Percentiles rank a stretch among this genome's conserved stretches.
These are phyloP conservation scores for Nitzschia sp. DNA, from an alignment of 108 stramenopile genomes.

Conservation along the genomic window DNA sequence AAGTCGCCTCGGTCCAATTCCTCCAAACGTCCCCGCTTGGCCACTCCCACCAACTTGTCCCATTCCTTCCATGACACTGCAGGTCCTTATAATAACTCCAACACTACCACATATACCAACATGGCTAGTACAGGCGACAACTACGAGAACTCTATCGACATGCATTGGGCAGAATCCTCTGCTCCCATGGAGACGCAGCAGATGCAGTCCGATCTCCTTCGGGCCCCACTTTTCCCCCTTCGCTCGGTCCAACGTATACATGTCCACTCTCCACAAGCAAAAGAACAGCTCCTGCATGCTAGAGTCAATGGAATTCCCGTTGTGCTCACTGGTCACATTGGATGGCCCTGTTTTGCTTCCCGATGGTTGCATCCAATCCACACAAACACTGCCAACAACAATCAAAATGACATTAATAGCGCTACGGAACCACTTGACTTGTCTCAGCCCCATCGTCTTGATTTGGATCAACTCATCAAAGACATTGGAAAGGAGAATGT, in stretches of 20 bases:
- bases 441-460: conserved; percentile 40
- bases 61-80: too few species aligned
- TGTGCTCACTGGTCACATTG: conserved; percentile 64
- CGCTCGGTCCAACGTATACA: conserved; percentile 56
- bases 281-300: conserved; percentile 52
- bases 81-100: too few species aligned
- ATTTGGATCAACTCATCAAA: conserved; percentile 53
- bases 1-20: too few species aligned
- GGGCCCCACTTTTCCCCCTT: conserved; percentile 27
- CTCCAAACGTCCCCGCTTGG: too few species aligned
- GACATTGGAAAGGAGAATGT: conserved; percentile 75
- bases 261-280: conserved; percentile 47
- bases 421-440: conserved; percentile 23
- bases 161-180: too few species aligned
- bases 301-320: conserved; percentile 67
- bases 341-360: conserved; percentile 75
- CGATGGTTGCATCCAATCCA: conserved; percentile 49
- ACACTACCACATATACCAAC: too few species aligned
- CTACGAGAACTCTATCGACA: too few species aligned
- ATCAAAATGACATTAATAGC: too few species aligned
- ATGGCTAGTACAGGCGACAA: too few species aligned
- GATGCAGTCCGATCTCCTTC: too few species aligned
- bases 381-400: conserved; percentile 3
- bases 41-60: too few species aligned
- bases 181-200: too few species aligned